Conservation (phyloP, 2,329 filamentous ascomycete genomes). For the Trichoderma oligosporum region DNA sequence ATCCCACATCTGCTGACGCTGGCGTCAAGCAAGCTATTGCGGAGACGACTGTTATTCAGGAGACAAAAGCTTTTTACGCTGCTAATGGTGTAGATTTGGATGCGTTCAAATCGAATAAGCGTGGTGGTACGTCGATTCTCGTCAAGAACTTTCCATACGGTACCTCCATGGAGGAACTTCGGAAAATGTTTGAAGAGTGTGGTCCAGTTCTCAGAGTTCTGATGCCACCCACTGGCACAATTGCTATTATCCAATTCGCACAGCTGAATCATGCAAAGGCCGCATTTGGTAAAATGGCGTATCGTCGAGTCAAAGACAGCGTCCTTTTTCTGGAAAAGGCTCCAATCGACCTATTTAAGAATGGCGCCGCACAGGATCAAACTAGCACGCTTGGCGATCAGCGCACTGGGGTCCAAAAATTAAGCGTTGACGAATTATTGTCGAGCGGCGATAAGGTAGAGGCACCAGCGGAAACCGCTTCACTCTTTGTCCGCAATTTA, state of each 20-base stretch:
- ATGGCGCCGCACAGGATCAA: slow-evolving; percentile 28
- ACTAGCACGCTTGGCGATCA: slow-evolving; percentile 34
- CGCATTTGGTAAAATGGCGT: slow-evolving; percentile 81
- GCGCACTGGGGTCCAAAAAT: slow-evolving; percentile 51
- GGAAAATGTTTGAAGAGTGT: slow-evolving; percentile 78
- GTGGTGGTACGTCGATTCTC: slow-evolving; percentile 81
- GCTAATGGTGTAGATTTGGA: slow-evolving; percentile 87
- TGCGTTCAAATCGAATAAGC: slow-evolving; percentile 78
- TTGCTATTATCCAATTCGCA: slow-evolving; percentile 86
- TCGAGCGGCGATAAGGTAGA: slow-evolving; percentile 52
- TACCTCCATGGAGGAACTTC: slow-evolving; percentile 73
- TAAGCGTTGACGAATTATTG: slow-evolving; percentile 66
- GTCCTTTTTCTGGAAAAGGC: slow-evolving; percentile 92
- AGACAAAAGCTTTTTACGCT: slow-evolving; percentile 88
- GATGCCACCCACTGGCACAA: slow-evolving; percentile 89
- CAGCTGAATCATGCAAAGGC: slow-evolving; percentile 74
- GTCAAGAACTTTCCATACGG: slow-evolving; percentile 94
- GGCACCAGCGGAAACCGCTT: slow-evolving; percentile 62
- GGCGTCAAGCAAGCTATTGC: slow-evolving; percentile 95
- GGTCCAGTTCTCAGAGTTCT: slow-evolving; percentile 77
- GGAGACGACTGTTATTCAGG: slow-evolving; percentile 93
- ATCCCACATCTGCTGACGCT: slow-evolving; percentile 92
- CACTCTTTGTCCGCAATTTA: slow-evolving; percentile 88
- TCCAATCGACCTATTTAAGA: slow-evolving; percentile 71
- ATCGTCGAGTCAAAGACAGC: slow-evolving; percentile 85